Base-by-base conservation (phyloP, 2,329 filamentous ascomycete genomes). In the Phialocephala sp. region DNA sequence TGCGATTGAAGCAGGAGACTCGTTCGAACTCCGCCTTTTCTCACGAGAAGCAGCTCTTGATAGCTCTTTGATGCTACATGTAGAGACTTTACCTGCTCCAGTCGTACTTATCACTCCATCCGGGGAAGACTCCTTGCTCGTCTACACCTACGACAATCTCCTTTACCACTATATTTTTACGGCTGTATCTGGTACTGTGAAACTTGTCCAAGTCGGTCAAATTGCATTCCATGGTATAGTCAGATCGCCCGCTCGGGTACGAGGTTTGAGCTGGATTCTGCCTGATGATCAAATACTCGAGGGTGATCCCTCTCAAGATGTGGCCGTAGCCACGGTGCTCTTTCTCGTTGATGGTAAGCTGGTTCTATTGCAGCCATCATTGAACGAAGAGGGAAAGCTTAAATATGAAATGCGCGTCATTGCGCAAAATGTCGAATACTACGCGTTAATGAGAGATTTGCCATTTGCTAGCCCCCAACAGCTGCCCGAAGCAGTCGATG, bases 401-500 rank as follows among this genome's bases (percentile, higher is more conserved):
- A 98, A 97, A 80, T 99, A 99, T 75, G 94, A 98, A 75, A 99
- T 99, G 95, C 91, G 94, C 11, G 91, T 98, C 66, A 91, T 99
- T 75, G 93, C 94, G 14, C 93, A 97, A 73, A 96, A 97, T 73
- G 93, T 98, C 47, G 95, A 99, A 77, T 98, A 95, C 74, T 97
- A 97, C 76, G 90, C 90, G 62, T 88, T 95, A 72, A 96, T 96
- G 88, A 89, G 94, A 69, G 95, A 99, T 75, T 91, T 96, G 73
- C 88, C 87, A 8, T 62, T 71, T 14, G 66, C 69, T 43, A 71
- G 67, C 52, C 62, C 47, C 32, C 62, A 32, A 22, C 61, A 52
- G 14, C 24, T 54, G 22, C 35, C 50, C 1, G 59, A 60, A 9
- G 54, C 43, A 32, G 61, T 41, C 4, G 56, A 60, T 52, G 69